A percentile compares a stretch with the other conserved stretches of the same genome.
These are phyloP conservation scores for Ogataea ganodermae DNA, from an alignment of 805 yeast species.

Conservation along the genomic window DNA sequence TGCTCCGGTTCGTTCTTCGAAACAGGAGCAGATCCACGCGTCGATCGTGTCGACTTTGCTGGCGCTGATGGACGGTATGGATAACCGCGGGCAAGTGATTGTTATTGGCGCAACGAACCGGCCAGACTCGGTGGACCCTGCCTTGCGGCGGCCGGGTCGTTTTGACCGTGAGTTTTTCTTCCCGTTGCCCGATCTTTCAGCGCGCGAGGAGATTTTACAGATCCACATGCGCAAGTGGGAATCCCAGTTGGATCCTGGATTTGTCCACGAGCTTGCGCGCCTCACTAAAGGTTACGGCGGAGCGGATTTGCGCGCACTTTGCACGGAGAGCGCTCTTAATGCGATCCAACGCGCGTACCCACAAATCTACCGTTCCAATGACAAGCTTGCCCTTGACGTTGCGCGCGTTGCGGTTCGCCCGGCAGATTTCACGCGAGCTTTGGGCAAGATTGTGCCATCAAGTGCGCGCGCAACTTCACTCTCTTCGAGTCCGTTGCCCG, in stretches of 20 bases:
- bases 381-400: conserved; percentile 75
- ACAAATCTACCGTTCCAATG: conserved; percentile 78
- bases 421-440: conserved; percentile 81
- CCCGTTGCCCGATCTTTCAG: conserved; percentile 82
- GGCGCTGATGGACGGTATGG: conserved; percentile 99
- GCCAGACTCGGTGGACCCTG: conserved; percentile 98
- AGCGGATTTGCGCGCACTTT: conserved; percentile 90
- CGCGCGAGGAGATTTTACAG: conserved; percentile 74
- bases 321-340: conserved; percentile 93
- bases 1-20: conserved; percentile 96
- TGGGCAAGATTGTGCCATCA: conserved; percentile 88
- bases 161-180: conserved; percentile 96
- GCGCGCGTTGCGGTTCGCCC: conserved; percentile 69
- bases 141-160: conserved; percentile 93
- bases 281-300: conserved; percentile 97
- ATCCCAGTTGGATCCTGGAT: conserved; percentile 62
- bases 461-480: conserved; percentile 79
- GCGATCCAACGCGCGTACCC: conserved; percentile 93
- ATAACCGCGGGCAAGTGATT: conserved; percentile 95
- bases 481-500: conserved; percentile 78
- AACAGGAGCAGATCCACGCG: conserved; percentile 98
- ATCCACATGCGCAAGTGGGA: conserved; percentile 92
- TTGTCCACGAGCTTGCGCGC: conserved; percentile 67
- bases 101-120: conserved; percentile 98
- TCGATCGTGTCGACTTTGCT: conserved; percentile 92